Evolutionary conservation across 257 asterid genomes (phyloP), one percentile per base, ranked within the genome.

Genomic region (Ocimum tenuiflorum): DNA sequence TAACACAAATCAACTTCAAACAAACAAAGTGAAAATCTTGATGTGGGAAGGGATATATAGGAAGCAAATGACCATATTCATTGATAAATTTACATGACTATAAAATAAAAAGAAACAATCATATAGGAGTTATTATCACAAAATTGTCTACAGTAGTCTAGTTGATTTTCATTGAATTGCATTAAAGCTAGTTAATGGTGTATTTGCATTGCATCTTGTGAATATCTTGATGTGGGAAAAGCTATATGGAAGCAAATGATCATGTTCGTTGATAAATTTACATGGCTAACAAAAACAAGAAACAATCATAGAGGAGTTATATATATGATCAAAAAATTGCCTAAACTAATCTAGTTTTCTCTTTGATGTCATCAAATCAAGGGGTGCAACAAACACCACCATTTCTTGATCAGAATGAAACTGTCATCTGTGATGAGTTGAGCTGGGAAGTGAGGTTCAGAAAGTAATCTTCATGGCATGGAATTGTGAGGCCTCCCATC

Each of bases 401-500:
- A 24, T 35, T 1, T 46, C 0, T 15, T 31, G 12, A 43, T 65
- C 45, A 65, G 11, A 58, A 58, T 9, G 72, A 53, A 14, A 56
- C 6, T 8, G 50, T n/a, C 42, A 27, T 38, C 17, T 24, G 36
- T 1, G 68, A 27, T 45, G 6, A 24, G 24, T 71, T 38, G 24
- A 74, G 62, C 13, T 57, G 75, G 19, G 75, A 78, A 52, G 75
- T 67, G 31, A 75, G 78, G 55, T n/a, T 56, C 3, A 71, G 27
- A 52, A 71, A 78, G 71, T 70, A 72, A 52, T 75, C 70, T 58
- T 74, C 82, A 31, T 19, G 45, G 75, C 82, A 78, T 8, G 82
- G 82, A 39, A 73, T 78, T 0, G 82, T 78, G 49, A 78, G 78
- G 60, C 77, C 80, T 63, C 80, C 77, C 77, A 78, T 71, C 29